Evolutionary conservation across 176 grass and related monocot species (phyloP).

Genomic region (barley (Hordeum vulgare)): MorexV3_pseudomolecules_assembly NC_058522.1:463339677-463340176

Average conservation of each 20-base stretch:
- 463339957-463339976: not conserved
- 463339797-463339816: constrained; percentile 75
- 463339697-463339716: constrained; percentile 82
- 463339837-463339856: constrained; percentile 77
- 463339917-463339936: not conserved
- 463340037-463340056: too few species aligned
- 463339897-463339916: not conserved
- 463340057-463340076: too few species aligned
- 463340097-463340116: too few species aligned
- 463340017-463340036: too few species aligned
- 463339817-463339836: constrained; percentile 66
- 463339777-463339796: constrained; percentile 71
- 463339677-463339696: constrained; percentile 87
- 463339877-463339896: not conserved
- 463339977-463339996: not conserved
- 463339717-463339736: constrained; percentile 57
- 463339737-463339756: constrained; percentile 80
- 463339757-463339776: constrained; percentile 79
- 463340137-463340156: too few species aligned
- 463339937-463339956: not conserved
- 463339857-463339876: not conserved
- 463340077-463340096: too few species aligned
- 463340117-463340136: too few species aligned
- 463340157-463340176: too few species aligned
- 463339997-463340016: not conserved